Conservation (phyloP, 2,329 filamentous ascomycete species). For the Clonostachys chloroleuca region DNA sequence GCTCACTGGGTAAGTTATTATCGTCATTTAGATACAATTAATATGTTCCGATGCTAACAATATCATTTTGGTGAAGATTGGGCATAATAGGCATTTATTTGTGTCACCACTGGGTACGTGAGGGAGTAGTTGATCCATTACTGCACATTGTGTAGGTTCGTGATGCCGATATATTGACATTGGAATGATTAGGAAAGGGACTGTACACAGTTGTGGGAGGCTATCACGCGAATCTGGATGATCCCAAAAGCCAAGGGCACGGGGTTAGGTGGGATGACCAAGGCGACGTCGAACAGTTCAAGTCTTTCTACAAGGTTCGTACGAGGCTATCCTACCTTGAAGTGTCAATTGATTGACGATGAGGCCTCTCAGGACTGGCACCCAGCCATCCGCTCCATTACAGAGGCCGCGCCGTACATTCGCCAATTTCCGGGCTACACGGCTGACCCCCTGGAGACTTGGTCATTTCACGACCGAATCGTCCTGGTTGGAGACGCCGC, state of each 20-base stretch:
- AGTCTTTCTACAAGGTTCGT: slow-evolving; percentile 20
- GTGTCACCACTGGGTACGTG: slow-evolving; percentile 30
- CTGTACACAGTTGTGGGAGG: slow-evolving; percentile 38
- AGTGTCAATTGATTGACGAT: too few relatives aligned
- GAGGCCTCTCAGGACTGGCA: slow-evolving; percentile 25
- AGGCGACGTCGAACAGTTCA: slow-evolving; percentile 26
- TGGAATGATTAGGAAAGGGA: slow-evolving; percentile 7
- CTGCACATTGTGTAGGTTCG: neutral
- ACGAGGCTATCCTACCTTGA: neutral
- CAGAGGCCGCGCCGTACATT: slow-evolving; percentile 31
- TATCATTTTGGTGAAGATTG: neutral
- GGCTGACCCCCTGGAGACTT: slow-evolving; percentile 29
- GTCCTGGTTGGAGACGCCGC: slow-evolving; percentile 32
- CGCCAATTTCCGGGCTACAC: slow-evolving; percentile 36
- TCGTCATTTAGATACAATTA: neutral
- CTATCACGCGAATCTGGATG: slow-evolving; percentile 26
- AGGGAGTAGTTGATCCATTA: neutral
- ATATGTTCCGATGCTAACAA: neutral
- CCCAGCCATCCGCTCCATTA: slow-evolving; percentile 28
- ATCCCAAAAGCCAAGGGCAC: slow-evolving; percentile 17
- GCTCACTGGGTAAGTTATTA: neutral
- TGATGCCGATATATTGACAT: too few relatives aligned
- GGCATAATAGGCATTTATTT: slow-evolving; percentile 23
- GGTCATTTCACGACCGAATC: slow-evolving; percentile 28
- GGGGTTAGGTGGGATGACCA: slow-evolving; percentile 29